Evolutionary conservation across 1,139 yeast species (phyloP), one percentile per base, ranked within the genome.

Genomic region (Protomyces inouyei): DNA sequence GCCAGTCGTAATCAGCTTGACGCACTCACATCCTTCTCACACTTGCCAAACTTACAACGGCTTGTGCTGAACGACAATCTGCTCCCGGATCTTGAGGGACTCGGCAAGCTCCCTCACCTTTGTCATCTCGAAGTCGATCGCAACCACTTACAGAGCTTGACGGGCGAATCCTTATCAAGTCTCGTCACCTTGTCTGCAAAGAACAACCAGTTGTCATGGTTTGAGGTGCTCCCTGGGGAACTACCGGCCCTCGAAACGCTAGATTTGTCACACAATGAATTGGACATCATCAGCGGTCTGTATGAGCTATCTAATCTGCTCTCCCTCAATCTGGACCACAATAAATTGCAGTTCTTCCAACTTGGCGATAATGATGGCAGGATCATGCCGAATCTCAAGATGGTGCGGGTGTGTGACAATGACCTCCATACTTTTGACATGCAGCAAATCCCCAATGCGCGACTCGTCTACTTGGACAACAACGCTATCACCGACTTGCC

Each of bases 21-120:
- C 3, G 71, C 72, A 35, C 75, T 74, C 48, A 71, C 74, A 10
- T 68, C 73, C 10, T 73, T 76, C 65, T 70, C 71, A 51, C 68
- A 68, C 46, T 67, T 76, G 45, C 48, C 73, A 18, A 72, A 74
- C 40, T 70, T 79, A 28, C 75, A 70, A 48, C 69, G 70, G 10
- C 67, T 78, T 23, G 70, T 75, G 61, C 65, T 77, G 8, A 68
- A 73, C 3, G 64, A 70, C 25, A 79, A 78, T 60, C 66, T 69
- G 16, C 68, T 77, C 16, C 73, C 74, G n/a, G 71, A 71, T 6
- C 66, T 69, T 25, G 66, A 68, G 56, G 67, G 70, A 57, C 46
- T 38, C 48, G 68, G 75, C 14, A 67, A 67, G 23, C 66, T 76
- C 64, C 65, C 68, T 23, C 75, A 74, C 59, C 68, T 76, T 55